Evolutionary conservation across 805 yeast genomes (phyloP), one percentile per base, ranked within the genome.

Genomic region (Torulaspora indica): DNA sequence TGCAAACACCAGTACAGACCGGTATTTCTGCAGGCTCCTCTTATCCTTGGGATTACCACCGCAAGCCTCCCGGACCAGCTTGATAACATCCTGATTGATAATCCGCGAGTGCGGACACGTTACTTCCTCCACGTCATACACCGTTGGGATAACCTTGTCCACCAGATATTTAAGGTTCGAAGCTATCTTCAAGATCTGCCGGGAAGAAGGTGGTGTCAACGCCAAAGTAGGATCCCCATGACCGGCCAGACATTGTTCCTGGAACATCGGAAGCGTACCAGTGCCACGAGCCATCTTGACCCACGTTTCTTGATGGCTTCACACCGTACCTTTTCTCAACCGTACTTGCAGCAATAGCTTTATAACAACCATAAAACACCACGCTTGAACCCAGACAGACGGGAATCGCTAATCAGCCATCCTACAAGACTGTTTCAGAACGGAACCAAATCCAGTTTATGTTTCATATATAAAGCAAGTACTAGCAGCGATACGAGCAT

Each of bases 131-230:
- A 67, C 72, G 8, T 73, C 75, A 48, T 79, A 75, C n/a, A 77
- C 78, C 32, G 82, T 74, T 0, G 93, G 90, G 25, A 88, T 74
- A 12, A 83, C 70, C 34, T 75, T 71, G 64, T 88, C 96, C 44
- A 88, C 81, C 28, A 88, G 67, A 38, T 71, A 68, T 61, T 87
- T 88, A 59, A 88, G 70, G 54, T 86, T 85, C 50, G 85, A 67
- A 13, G 91, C 82, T 38, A 88, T 76, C 39, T 88, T 70, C 40
- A 82, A 68, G 1, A 77, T 72, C 61, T 82, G 95, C 48, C 87
- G 72, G 3, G 90, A 73, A 34, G 77, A 74, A 8, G 88, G 89
- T 8, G 32, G 72, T 28, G 41, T 38, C 32, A 43, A 31, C 7
- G 34, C 39, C 43, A 40, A 4, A 9, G 39, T 34, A 9, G 35